Base-by-base conservation (phyloP, 2,329 filamentous ascomycete species). In the Juglanconis sp. region DNA sequence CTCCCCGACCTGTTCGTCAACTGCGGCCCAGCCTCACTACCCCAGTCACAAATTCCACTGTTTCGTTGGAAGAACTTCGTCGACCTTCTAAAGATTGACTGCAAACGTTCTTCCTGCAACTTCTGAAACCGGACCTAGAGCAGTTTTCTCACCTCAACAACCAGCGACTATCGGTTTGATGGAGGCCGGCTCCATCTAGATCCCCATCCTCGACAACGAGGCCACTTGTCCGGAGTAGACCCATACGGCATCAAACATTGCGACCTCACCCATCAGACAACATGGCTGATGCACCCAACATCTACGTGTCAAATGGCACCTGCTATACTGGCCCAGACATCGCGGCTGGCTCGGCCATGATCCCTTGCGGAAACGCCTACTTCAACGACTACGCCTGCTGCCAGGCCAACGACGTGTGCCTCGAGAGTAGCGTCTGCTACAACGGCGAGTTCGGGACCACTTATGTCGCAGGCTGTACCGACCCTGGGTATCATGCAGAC, bases 401-500 rank as follows among this genome's bases (percentile, higher is more conserved):
- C 58, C 66, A 69, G 52, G 63, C 62, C 2, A 70, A 69, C 32
- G 72, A 74, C 61, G 68, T 66, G 48, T 74, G 73, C 62, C 67
- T 74, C 15, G 68, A 65, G 47, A 66, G 65, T 60, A 64, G 68
- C 42, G 65, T 62, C 40, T 68, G 64, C 59, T 73, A 63, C 61
- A 54, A 54, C 30, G 3, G 1, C 4, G 38, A 9, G 1, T 68
- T 65, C 6, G 54, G 53, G 1, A 59, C 68, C 32, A 77, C 74
- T 2, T 77, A 76, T 46, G 66, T 73, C n/a, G 69, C 73, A 2
- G 75, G 73, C 9, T 76, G 74, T 63, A 74, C 69, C 32, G 72
- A 76, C 47, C 62, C 63, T 2, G 54, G 63, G 2, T 75, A 75
- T 60, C 44, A 62, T 15, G 66, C 72, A 53, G 47, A 50, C 3